phyloP scores from a whole-genome alignment of 306 rosid genomes.

The Cucumis hystrix region DNA sequence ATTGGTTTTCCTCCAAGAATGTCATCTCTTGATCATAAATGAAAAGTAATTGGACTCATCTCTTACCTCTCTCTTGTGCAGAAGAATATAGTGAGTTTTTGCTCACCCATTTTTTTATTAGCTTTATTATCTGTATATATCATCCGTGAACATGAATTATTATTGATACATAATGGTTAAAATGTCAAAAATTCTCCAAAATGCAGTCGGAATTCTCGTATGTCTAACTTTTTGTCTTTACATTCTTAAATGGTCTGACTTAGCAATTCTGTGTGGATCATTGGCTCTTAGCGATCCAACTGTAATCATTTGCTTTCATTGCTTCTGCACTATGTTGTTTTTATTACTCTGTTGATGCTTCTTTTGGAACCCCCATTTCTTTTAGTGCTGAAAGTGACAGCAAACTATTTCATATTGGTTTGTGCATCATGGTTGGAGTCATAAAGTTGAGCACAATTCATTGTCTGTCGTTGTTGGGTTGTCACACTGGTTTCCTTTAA shows the following conservation, averaged over 20 bases:
- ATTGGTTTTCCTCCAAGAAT: constrained; percentile 10
- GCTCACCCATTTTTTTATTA: background rate
- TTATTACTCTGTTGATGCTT: background rate
- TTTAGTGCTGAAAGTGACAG: background rate
- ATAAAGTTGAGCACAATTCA: background rate
- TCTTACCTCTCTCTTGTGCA: constrained; percentile 1
- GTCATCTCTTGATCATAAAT: background rate
- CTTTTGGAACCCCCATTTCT: background rate
- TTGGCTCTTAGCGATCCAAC: background rate
- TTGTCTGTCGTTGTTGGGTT: background rate
- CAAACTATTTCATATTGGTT: background rate
- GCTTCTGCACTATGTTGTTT: constrained; percentile 3
- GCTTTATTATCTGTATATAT: constrained; percentile 1
- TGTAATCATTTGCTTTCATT: constrained; percentile 4
- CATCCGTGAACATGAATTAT: background rate
- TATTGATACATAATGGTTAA: background rate
- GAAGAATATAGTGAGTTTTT: background rate
- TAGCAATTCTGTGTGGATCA: background rate
- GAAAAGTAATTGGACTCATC: constrained; percentile 6
- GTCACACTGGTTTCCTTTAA: background rate
- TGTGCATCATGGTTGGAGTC: background rate
- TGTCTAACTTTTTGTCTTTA: background rate
- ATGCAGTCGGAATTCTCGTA: background rate
- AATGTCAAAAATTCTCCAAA: background rate
- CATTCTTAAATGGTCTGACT: background rate